phyloP scores from a whole-genome alignment of 257 asterid species.

The Craterostigma plantagineum region DNA sequence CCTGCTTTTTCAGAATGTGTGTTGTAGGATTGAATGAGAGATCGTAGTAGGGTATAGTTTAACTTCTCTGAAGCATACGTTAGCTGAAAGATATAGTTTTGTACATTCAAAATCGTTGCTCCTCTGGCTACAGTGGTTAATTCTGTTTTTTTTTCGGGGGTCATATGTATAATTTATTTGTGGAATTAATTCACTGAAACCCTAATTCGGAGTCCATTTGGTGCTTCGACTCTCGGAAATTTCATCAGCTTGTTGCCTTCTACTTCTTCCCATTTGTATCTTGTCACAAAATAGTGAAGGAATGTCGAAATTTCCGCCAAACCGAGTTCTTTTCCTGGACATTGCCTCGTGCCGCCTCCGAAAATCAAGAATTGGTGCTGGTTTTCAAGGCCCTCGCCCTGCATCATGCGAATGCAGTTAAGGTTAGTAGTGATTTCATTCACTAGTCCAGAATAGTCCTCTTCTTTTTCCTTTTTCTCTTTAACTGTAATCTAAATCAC shows the following conservation, averaged over 20 bases:
- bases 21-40: neutral
- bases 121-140: slow-evolving; percentile 12
- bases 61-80: slow-evolving; percentile 19
- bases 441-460: no score
- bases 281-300: slow-evolving; percentile 89
- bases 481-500: neutral
- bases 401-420: slow-evolving; percentile 5
- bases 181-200: slow-evolving; percentile 20
- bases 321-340: slow-evolving; percentile 98
- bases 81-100: slow-evolving; percentile 20
- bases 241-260: slow-evolving; percentile 69
- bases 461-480: neutral
- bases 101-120: slow-evolving; percentile 23
- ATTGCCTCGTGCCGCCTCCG: slow-evolving; percentile 93
- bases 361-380: slow-evolving; percentile 63
- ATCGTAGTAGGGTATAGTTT: slow-evolving; percentile 1
- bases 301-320: slow-evolving; percentile 88
- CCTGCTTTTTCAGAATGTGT: slow-evolving; percentile 6
- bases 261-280: slow-evolving; percentile 87
- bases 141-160: slow-evolving; percentile 5
- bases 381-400: slow-evolving; percentile 61
- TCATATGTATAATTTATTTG: neutral
- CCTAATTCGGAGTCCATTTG: slow-evolving; percentile 70
- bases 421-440: no score
- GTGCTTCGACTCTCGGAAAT: slow-evolving; percentile 95